These are phyloP conservation scores for Aspergillus quadrilineatus DNA, from an alignment of 2,329 filamentous ascomycete species.

Conservation along the genomic window DNA sequence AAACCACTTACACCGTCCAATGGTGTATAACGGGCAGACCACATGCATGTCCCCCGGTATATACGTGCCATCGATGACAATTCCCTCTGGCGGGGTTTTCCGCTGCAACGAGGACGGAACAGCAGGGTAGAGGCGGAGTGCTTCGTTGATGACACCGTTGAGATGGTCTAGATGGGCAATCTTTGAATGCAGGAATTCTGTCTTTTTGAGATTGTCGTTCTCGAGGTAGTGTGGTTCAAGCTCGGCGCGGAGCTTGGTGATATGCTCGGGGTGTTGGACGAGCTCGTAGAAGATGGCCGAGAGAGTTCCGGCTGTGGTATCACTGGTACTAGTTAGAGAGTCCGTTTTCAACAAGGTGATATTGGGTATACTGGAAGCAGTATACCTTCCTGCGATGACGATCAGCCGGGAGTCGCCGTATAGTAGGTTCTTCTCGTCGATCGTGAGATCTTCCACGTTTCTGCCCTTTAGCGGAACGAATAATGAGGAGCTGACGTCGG, in stretches of 20 bases:
- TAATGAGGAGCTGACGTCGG: constrained; percentile 27
- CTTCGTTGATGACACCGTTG: constrained; percentile 20
- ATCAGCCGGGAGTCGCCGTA: constrained; percentile 31
- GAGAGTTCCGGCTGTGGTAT: constrained; percentile 45
- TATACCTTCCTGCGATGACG: constrained; percentile 28
- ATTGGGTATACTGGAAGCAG: neutral
- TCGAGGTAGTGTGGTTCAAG: constrained; percentile 22
- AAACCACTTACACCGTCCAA: constrained; percentile 25
- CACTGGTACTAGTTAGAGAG: constrained; percentile 24
- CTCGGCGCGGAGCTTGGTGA: constrained; percentile 34
- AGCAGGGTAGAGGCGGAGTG: constrained; percentile 14
- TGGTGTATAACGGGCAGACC: constrained; percentile 23
- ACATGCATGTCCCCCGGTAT: constrained; percentile 24
- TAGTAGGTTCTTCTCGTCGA: constrained; percentile 24
- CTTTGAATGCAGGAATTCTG: constrained; percentile 1
- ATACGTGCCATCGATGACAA: constrained; percentile 18
- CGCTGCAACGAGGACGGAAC: constrained; percentile 14
- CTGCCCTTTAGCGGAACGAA: constrained; percentile 23
- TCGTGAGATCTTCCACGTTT: constrained; percentile 9
- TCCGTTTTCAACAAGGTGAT: no score
- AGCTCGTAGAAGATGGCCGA: constrained; percentile 44
- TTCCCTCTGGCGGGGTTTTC: constrained; percentile 19
- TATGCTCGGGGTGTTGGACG: constrained; percentile 28
- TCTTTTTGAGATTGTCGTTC: neutral
- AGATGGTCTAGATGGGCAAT: constrained; percentile 16